phyloP scores from a whole-genome alignment of 2,329 filamentous ascomycete species.

The Sarocladium kiliense region DNA sequence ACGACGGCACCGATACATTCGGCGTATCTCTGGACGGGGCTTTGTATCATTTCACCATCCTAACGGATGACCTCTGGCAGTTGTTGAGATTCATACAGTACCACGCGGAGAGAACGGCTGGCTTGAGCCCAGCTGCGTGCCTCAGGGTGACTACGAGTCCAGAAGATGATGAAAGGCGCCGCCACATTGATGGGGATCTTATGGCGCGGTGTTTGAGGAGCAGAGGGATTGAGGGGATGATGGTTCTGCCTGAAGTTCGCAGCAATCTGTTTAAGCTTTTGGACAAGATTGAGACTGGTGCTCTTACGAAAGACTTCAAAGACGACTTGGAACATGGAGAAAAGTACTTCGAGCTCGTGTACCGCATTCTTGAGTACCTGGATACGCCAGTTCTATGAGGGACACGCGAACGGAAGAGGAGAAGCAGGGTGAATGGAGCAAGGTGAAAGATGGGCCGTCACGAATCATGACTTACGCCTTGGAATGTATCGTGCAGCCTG shows the following conservation, averaged over 20 bases:
- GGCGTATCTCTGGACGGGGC: slow-evolving; percentile 67
- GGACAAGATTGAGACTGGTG: slow-evolving; percentile 41
- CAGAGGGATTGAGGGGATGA: slow-evolving; percentile 38
- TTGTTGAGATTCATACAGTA: slow-evolving; percentile 72
- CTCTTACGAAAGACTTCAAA: slow-evolving; percentile 29
- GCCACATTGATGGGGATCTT: slow-evolving; percentile 64
- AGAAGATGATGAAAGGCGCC: slow-evolving; percentile 29
- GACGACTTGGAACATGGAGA: slow-evolving; percentile 13
- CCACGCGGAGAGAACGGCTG: slow-evolving; percentile 40
- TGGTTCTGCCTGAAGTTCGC: slow-evolving; percentile 18
- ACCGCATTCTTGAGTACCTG: slow-evolving; percentile 49
- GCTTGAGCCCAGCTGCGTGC: slow-evolving; percentile 41
- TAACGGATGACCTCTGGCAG: slow-evolving; percentile 58
- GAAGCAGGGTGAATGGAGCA: too few species aligned
- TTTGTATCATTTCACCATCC: slow-evolving; percentile 62
- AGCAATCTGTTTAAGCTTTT: slow-evolving; percentile 33
- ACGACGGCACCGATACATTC: slow-evolving; percentile 48
- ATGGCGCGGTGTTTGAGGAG: slow-evolving; percentile 48
- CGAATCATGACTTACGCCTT: too few species aligned
- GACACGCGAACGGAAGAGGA: not conserved
- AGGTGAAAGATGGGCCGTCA: too few species aligned
- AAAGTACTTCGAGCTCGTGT: slow-evolving; percentile 43
- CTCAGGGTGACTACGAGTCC: slow-evolving; percentile 26
- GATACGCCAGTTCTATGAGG: slow-evolving; percentile 43
- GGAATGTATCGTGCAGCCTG: too few species aligned